Base-by-base conservation (phyloP, 169 alveolate species). In the Plasmodium cynomolgi region DNA sequence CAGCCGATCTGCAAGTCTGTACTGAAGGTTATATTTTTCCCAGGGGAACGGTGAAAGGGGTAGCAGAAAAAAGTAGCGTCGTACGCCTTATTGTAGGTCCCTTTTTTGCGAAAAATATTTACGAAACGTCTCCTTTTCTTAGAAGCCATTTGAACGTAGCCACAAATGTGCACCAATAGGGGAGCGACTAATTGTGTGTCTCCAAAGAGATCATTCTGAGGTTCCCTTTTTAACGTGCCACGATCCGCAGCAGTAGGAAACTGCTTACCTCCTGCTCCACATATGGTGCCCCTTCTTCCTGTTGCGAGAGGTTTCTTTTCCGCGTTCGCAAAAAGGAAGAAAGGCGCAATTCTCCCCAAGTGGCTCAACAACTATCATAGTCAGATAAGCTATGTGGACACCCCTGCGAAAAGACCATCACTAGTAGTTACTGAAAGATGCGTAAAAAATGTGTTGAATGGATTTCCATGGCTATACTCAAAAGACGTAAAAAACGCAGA, bases 381-480 rank as follows among this genome's bases (percentile, higher is more conserved):
- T 17, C 23, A 47, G 23, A 29, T 26, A 15, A 68, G 68, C 73
- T 83, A 73, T 84, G 75, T 29, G 33, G 93, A 72, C 50, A 79
- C 37, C 26, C 96, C 96, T 26, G 15, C 29, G 3, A 91, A 94
- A 39, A 84, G 96, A 62, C 95, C 93, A 33, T 80, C 73, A 33
- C 81, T 94, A 80, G 77, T 74, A 41, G 84, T 90, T 15, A 81
- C 84, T 23, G 95, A 77, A 29, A 62, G 34, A 20, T 79, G 93
- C 68, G 96, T 85, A 11, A 85, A 92, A 72, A 80, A 50, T 47
- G 20, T 94, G 23, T 31, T 83, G 72, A 82, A 82, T n/a, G 96
- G 96, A 39, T 88, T 74, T 58, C 95, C 95, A 23, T 94, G 96
- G 96, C 7, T 94, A 71, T 94, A 83, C 73, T 44, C 92, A 6